phyloP scores from a whole-genome alignment of 371 early-diverging fungal species.

The Apophysomyces variabilis region DNA sequence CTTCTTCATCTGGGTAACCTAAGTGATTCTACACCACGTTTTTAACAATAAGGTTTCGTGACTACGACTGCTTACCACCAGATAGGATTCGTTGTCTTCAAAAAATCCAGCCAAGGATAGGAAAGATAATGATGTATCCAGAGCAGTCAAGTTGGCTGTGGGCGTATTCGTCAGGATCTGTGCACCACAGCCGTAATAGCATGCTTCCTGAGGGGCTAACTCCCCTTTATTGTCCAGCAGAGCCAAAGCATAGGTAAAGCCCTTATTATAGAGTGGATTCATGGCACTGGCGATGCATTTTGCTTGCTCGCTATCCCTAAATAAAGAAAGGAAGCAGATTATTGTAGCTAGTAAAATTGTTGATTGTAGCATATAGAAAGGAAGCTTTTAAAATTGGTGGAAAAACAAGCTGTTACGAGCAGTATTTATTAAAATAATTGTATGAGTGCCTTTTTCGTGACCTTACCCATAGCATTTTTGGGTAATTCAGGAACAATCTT shows the following conservation, averaged over 20 bases:
- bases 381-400: conserved; percentile 21
- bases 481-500: conserved; percentile 65
- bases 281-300: conserved; percentile 56
- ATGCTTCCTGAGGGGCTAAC: neutral
- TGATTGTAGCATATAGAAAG: neutral
- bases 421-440: conserved; percentile 44
- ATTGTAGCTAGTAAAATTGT: conserved; percentile 50
- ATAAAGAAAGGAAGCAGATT: conserved; percentile 63
- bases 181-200: conserved; percentile 9
- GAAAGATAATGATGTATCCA: neutral
- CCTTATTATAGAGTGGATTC: neutral
- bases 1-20: neutral
- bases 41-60: neutral
- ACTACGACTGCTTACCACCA: neutral
- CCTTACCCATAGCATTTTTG: conserved; percentile 89
- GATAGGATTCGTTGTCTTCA: neutral
- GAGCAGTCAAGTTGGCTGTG: neutral
- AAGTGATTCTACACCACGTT: neutral
- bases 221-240: neutral
- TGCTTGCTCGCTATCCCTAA: conserved; percentile 70
- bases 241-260: conserved; percentile 1
- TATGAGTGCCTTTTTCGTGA: conserved; percentile 78
- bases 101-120: neutral
- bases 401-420: conserved; percentile 14
- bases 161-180: neutral